Conservation (phyloP, 805 yeast genomes). For the Nakazawaea ishiwadae region DNA sequence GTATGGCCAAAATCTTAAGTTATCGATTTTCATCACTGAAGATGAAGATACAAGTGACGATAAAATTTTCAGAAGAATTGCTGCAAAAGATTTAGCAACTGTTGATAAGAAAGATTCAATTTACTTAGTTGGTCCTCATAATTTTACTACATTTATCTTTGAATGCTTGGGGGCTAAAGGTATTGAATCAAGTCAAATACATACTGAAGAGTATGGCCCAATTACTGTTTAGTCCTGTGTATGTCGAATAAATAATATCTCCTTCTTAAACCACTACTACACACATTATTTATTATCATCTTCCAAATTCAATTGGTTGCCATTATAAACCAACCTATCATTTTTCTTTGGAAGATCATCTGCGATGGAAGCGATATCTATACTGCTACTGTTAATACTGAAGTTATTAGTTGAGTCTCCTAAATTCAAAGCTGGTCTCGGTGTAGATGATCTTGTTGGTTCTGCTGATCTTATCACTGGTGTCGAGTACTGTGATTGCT, state of each 20-base stretch:
- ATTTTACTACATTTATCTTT: conserved; percentile 26
- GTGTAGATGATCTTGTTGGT: conserved; percentile 10
- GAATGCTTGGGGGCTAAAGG: conserved; percentile 16
- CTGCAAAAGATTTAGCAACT: conserved; percentile 20
- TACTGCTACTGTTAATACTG: conserved; percentile 13
- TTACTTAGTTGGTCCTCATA: conserved; percentile 31
- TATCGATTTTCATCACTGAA: conserved; percentile 22
- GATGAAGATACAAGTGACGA: conserved; percentile 3
- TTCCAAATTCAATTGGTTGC: conserved; percentile 48
- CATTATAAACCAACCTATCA: conserved; percentile 49
- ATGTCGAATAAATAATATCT: neutral
- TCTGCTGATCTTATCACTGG: conserved; percentile 9
- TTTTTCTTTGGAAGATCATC: conserved; percentile 17
- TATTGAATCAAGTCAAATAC: conserved; percentile 17
- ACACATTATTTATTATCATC: conserved; percentile 31
- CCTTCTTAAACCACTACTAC: neutral
- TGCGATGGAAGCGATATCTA: neutral
- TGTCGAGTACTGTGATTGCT: conserved; percentile 7
- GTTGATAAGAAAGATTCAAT: conserved; percentile 20
- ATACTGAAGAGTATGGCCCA: conserved; percentile 32
- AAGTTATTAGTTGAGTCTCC: conserved; percentile 21
- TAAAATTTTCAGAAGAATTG: conserved; percentile 12
- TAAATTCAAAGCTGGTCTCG: conserved; percentile 17
- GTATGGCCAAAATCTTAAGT: conserved; percentile 16
- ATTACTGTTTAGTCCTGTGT: conserved; percentile 17